Evolutionary conservation across 2,329 filamentous ascomycete genomes (phyloP).

Genomic region (Macrophomina tecta): DNA sequence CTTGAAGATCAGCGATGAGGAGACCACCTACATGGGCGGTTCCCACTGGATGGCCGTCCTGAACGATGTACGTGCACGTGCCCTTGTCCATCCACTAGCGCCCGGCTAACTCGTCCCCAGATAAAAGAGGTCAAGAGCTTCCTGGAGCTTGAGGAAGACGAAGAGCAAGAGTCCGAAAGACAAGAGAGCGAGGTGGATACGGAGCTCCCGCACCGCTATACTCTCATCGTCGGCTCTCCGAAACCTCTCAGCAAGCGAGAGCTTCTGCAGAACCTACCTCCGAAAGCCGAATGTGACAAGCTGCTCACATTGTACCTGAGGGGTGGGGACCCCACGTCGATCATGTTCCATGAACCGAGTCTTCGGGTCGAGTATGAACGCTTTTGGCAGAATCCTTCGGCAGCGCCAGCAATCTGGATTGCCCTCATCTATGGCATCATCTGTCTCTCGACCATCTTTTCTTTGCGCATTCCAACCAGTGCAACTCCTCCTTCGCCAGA

Average conservation of each 20-base stretch:
- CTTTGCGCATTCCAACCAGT: conserved; percentile 31
- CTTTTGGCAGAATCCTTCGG: conserved; percentile 52
- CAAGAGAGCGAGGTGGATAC: conserved; percentile 9
- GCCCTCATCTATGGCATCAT: conserved; percentile 56
- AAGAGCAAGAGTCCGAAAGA: conserved; percentile 31
- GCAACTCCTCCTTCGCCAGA: conserved; percentile 2
- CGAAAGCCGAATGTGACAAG: conserved; percentile 39
- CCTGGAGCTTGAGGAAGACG: conserved; percentile 31
- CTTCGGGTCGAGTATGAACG: conserved; percentile 46
- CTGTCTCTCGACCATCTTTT: conserved; percentile 46
- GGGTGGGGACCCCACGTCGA: conserved; percentile 35
- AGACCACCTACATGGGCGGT: conserved; percentile 33
- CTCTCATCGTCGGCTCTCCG: conserved; percentile 22
- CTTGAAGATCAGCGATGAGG: conserved; percentile 29
- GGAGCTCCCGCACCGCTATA: conserved; percentile 10
- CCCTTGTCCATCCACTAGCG: not conserved
- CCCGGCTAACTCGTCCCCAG: not conserved
- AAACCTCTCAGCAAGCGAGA: conserved; percentile 36
- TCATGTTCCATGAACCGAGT: conserved; percentile 34
- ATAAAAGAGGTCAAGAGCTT: conserved; percentile 39
- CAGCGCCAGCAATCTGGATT: conserved; percentile 52
- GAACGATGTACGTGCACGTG: conserved; percentile 34
- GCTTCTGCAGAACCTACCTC: conserved; percentile 31
- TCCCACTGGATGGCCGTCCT: conserved; percentile 46
- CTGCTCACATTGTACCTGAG: conserved; percentile 38